Evolutionary conservation across 75 land plant species (phyloP).

Genomic region (Picea sitchensis): DNA sequence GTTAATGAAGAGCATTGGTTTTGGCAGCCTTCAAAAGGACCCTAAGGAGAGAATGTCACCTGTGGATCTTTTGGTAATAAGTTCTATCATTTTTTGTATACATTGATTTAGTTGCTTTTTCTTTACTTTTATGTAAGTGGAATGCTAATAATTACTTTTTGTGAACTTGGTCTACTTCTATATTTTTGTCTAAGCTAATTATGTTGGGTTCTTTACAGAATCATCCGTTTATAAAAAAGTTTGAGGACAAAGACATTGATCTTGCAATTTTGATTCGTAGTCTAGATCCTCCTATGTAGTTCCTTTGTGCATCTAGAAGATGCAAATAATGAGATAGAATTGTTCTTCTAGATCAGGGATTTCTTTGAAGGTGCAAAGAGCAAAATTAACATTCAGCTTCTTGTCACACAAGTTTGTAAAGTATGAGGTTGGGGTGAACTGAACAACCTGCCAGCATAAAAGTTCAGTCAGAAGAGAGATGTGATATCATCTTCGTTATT

Average conservation of each 20-base stretch:
- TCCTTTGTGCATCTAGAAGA: not conserved
- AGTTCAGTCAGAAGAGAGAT: not conserved
- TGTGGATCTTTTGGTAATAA: slow-evolving; percentile 59
- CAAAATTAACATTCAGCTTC: not conserved
- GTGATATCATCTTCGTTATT: not conserved
- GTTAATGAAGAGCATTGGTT: slow-evolving; percentile 1
- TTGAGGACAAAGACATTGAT: slow-evolving; percentile 75
- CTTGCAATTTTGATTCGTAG: slow-evolving; percentile 59
- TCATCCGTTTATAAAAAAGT: slow-evolving; percentile 87
- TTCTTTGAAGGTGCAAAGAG: not conserved
- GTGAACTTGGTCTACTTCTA: not conserved
- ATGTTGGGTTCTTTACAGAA: slow-evolving; percentile 36
- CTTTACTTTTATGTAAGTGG: not conserved
- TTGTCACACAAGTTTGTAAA: slow-evolving; percentile 3
- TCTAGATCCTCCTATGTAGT: slow-evolving; percentile 59
- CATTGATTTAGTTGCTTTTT: not conserved
- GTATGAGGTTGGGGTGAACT: not conserved
- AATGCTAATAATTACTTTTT: not conserved
- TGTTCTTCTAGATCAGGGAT: not conserved
- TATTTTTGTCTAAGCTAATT: not conserved
- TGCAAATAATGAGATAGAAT: not conserved
- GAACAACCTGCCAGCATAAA: not conserved
- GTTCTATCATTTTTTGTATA: not conserved
- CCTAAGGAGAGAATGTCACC: slow-evolving; percentile 72
- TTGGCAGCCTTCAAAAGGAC: slow-evolving; percentile 76